Percentiles rank a stretch among this genome's conserved stretches.
phyloP scores from a whole-genome alignment of 2,329 filamentous ascomycete genomes.

The Colletotrichum tabaci region DNA sequence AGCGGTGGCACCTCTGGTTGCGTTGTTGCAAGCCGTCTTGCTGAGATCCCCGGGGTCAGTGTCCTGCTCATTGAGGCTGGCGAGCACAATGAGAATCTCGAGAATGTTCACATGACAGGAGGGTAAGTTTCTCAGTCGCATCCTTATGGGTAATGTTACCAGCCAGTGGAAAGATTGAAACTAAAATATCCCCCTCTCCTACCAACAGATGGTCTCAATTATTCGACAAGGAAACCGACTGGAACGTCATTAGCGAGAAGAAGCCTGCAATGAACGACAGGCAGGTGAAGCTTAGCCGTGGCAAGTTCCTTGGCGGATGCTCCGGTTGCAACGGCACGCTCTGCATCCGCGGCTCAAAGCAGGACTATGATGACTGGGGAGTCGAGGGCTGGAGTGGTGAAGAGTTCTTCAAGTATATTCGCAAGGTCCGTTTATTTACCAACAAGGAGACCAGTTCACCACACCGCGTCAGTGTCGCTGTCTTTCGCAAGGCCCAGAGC shows the following conservation, averaged over 20 bases:
- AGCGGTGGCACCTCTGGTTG: conserved; percentile 55
- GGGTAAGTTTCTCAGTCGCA: conserved; percentile 51
- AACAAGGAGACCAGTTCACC: no score
- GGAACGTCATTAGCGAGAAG: conserved; percentile 63
- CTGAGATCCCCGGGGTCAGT: conserved; percentile 50
- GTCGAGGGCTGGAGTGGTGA: conserved; percentile 69
- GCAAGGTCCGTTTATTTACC: conserved; percentile 56
- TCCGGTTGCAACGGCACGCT: conserved; percentile 66
- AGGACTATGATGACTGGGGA: conserved; percentile 69
- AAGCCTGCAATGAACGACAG: conserved; percentile 57
- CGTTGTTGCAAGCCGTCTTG: conserved; percentile 55
- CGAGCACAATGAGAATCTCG: conserved; percentile 58
- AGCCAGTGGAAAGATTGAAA: no score
- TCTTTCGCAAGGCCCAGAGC: background rate
- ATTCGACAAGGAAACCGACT: conserved; percentile 62
- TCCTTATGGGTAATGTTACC: no score
- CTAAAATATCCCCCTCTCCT: background rate
- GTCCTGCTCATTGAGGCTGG: conserved; percentile 57
- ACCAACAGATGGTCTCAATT: conserved; percentile 27
- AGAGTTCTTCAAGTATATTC: conserved; percentile 70
- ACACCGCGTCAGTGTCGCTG: background rate
- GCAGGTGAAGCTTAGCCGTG: conserved; percentile 63
- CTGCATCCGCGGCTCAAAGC: conserved; percentile 63
- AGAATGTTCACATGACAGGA: conserved; percentile 66
- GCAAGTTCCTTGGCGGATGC: conserved; percentile 64